A percentile compares a stretch with the other conserved stretches of the same genome.
Evolutionary conservation across 192 early-diverging fungal species (phyloP).

Genomic region (Linnemannia zychae): DNA sequence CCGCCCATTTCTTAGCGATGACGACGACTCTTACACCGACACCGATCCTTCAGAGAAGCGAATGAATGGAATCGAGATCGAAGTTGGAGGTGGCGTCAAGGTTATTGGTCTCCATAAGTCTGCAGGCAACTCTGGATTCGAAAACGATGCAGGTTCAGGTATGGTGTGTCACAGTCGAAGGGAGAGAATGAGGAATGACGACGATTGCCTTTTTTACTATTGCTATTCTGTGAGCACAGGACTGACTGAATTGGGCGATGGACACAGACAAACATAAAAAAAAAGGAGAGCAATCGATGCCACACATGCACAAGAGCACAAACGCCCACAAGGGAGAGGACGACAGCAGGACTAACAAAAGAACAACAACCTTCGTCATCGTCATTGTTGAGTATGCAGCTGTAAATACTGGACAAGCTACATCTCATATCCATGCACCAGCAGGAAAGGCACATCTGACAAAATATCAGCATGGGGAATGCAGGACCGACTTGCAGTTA

Average conservation of each 20-base stretch:
- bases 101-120: neutral
- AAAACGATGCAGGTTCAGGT: slow-evolving; percentile 35
- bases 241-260: neutral
- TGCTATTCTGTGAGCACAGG: neutral
- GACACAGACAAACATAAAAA: neutral
- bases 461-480: neutral
- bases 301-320: slow-evolving; percentile 13
- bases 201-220: neutral
- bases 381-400: neutral
- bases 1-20: slow-evolving; percentile 35
- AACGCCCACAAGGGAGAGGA: neutral
- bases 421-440: no score
- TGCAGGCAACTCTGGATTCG: slow-evolving; percentile 20
- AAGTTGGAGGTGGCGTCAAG: slow-evolving; percentile 9
- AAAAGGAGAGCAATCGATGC: slow-evolving; percentile 29
- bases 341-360: neutral
- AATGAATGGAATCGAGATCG: slow-evolving; percentile 12
- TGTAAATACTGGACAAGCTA: no score
- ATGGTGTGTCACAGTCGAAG: slow-evolving; percentile 2
- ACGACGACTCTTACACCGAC: slow-evolving; percentile 33
- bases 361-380: neutral
- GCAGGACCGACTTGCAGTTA: neutral
- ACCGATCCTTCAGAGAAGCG: slow-evolving; percentile 26
- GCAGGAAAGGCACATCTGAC: neutral
- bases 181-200: slow-evolving; percentile 12